Percentiles rank a stretch among this genome's conserved stretches.
Conservation (phyloP, 768 basidiomycete genomes). For the Trichaptum fuscoviolaceum region DNA sequence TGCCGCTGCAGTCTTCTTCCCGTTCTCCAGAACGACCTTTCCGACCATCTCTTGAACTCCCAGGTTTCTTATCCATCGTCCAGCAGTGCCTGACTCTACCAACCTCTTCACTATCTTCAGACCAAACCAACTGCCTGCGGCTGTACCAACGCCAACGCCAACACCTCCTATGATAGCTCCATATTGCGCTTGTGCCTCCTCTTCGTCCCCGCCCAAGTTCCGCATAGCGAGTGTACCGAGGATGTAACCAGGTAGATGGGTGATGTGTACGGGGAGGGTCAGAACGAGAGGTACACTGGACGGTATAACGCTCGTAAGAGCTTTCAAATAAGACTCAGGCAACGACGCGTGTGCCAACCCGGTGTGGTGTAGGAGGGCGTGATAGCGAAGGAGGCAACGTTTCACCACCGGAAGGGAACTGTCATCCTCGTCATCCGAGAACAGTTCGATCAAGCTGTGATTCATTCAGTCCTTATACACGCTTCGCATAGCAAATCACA, state of each 20-base stretch:
- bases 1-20: neutral
- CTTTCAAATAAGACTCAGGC: conserved; percentile 27
- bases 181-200: conserved; percentile 68
- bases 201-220: conserved; percentile 46
- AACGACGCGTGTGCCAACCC: conserved; percentile 48
- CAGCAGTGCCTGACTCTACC: neutral
- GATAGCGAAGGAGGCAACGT: conserved; percentile 47
- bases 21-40: neutral
- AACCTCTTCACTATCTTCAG: neutral
- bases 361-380: conserved; percentile 46
- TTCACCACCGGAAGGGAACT: conserved; percentile 31
- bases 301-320: conserved; percentile 34
- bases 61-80: conserved; percentile 1
- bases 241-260: conserved; percentile 56
- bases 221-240: conserved; percentile 39
- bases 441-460: conserved; percentile 30
- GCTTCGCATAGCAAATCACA: conserved; percentile 16
- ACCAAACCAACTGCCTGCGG: neutral
- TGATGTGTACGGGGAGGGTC: conserved; percentile 40
- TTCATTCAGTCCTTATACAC: neutral
- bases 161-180: conserved; percentile 55
- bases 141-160: conserved; percentile 15
- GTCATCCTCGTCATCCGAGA: conserved; percentile 24
- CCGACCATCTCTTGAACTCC: too few species aligned
- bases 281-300: conserved; percentile 35